Conservation (phyloP, 2,329 filamentous ascomycete genomes). For the Pyrenophora seminiperda region DNA sequence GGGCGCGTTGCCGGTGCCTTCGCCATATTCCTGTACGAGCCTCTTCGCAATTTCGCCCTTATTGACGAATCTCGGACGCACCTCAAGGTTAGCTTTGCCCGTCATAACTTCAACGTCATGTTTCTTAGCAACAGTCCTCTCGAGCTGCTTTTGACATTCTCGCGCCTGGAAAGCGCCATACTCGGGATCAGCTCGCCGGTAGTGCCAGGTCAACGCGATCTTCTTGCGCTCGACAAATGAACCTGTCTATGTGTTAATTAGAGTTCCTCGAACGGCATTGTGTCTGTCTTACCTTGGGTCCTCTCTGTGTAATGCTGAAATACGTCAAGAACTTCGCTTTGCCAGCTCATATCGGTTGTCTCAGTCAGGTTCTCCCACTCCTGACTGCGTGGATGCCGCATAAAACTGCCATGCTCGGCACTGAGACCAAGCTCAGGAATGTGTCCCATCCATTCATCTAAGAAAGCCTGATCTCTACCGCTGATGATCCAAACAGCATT, state of each 20-base stretch:
- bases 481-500: slow-evolving; percentile 99
- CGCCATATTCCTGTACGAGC: slow-evolving; percentile 74
- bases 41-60: slow-evolving; percentile 94
- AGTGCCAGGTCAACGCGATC: slow-evolving; percentile 96
- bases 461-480: slow-evolving; percentile 88
- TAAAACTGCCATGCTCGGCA: slow-evolving; percentile 96
- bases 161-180: slow-evolving; percentile 78
- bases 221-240: slow-evolving; percentile 94
- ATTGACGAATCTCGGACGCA: slow-evolving; percentile 96
- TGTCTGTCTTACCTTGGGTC: slow-evolving; percentile 69
- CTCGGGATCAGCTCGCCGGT: slow-evolving; percentile 86
- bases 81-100: slow-evolving; percentile 95
- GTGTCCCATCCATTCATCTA: slow-evolving; percentile 90
- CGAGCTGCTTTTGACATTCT: slow-evolving; percentile 81
- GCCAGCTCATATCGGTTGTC: slow-evolving; percentile 89
- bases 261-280: not conserved
- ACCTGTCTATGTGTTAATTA: slow-evolving; percentile 55
- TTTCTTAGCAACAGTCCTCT: slow-evolving; percentile 73
- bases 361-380: slow-evolving; percentile 91
- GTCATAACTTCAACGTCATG: slow-evolving; percentile 97
- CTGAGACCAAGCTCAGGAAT: slow-evolving; percentile 89
- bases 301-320: slow-evolving; percentile 89
- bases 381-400: slow-evolving; percentile 75
- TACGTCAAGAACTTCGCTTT: slow-evolving; percentile 78
- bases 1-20: slow-evolving; percentile 61